A percentile compares a stretch with the other conserved stretches of the same genome.
Conservation (phyloP, 768 basidiomycete species). For the Phanerochaete sordida region DNA sequence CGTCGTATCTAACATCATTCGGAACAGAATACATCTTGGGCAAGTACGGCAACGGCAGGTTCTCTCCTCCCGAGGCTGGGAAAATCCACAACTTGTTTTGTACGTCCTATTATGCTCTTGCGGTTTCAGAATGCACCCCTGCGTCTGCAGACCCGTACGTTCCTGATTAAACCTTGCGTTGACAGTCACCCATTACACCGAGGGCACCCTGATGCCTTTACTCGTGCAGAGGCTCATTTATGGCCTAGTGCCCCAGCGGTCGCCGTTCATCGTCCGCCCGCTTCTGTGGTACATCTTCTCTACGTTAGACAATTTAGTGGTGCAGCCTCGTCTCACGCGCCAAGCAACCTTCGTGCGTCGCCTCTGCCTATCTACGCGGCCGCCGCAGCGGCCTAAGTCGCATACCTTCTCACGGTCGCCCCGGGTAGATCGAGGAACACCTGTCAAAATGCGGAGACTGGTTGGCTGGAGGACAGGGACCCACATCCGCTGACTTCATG, state of each 20-base stretch:
- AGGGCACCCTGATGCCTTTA: constrained; percentile 33
- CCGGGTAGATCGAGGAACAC: constrained; percentile 35
- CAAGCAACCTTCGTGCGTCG: constrained; percentile 25
- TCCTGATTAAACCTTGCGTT: not conserved
- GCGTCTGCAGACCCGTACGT: not conserved
- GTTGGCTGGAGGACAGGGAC: constrained; percentile 35
- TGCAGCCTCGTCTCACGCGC: constrained; percentile 26
- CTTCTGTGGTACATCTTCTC: constrained; percentile 19
- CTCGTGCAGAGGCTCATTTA: constrained; percentile 30
- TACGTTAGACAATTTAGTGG: constrained; percentile 9
- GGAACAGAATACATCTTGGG: constrained; percentile 32
- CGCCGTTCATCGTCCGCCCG: constrained; percentile 31
- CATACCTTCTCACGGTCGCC: not conserved
- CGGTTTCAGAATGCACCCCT: not conserved
- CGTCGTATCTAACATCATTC: not conserved
- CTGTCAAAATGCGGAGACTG: constrained; percentile 27
- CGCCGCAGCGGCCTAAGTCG: not conserved
- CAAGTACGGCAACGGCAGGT: constrained; percentile 29
- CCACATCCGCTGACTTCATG: constrained; percentile 43
- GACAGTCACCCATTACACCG: constrained; percentile 30
- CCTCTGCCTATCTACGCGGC: not conserved
- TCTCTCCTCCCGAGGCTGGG: constrained; percentile 21
- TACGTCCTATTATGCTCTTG: constrained; percentile 11
- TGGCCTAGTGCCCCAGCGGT: constrained; percentile 23
- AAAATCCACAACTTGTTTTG: constrained; percentile 28